Evolutionary conservation across 202 grass and related monocot genomes (phyloP).

Genomic region (Eragrostis tef): DNA sequence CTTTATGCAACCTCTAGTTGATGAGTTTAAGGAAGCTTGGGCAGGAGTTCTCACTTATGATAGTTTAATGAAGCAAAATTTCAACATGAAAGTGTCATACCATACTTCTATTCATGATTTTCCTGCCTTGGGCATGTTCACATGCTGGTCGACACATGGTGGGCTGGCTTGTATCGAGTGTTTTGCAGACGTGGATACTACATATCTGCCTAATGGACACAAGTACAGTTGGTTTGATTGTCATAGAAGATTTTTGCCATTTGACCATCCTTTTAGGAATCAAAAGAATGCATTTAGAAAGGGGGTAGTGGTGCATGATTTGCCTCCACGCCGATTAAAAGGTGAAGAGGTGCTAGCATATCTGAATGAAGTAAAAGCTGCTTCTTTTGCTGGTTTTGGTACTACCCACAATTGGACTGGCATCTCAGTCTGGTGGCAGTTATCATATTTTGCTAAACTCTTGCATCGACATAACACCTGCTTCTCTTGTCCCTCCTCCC

Average conservation of each 20-base stretch:
- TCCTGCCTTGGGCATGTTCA: not conserved
- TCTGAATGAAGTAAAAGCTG: not conserved
- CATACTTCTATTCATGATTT: constrained; percentile 8
- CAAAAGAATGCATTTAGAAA: constrained; percentile 31
- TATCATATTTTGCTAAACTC: constrained; percentile 25
- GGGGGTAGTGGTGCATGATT: not conserved
- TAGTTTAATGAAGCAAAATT: too few relatives aligned
- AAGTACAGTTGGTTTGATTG: constrained; percentile 12
- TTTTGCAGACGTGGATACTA: constrained; percentile 11
- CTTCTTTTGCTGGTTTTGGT: constrained; percentile 19
- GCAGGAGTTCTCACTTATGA: too few relatives aligned
- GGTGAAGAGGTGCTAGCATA: not conserved
- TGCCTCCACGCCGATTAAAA: not conserved
- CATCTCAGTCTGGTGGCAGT: constrained; percentile 32
- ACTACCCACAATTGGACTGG: not conserved
- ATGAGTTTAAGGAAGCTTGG: too few relatives aligned
- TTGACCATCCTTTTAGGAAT: not conserved
- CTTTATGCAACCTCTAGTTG: too few relatives aligned
- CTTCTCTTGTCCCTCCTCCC: too few relatives aligned
- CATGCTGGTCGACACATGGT: constrained; percentile 31
- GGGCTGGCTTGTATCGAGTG: not conserved
- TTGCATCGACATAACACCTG: constrained; percentile 5
- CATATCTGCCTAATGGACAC: not conserved
- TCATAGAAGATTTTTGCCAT: not conserved
- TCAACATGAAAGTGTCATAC: not conserved